Evolutionary conservation across 768 basidiomycete genomes (phyloP).

Genomic region (Leucocoprinus leucothites): DNA sequence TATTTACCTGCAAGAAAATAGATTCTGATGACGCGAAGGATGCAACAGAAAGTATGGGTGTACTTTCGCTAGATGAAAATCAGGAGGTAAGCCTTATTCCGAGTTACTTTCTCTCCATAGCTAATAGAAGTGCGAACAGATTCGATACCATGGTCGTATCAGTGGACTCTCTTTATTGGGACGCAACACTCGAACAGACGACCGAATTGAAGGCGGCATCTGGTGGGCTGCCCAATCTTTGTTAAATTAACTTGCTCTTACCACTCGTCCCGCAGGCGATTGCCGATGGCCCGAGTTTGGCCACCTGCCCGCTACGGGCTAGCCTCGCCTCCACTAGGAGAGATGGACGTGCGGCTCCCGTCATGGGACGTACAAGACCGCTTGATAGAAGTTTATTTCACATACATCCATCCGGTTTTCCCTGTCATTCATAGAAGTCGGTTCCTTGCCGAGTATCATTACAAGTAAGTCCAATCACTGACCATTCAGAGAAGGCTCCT

Average conservation of each 20-base stretch:
- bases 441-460: constrained; percentile 63
- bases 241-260: neutral
- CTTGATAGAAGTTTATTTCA: constrained; percentile 75
- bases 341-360: constrained; percentile 53
- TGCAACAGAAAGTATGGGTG: constrained; percentile 58
- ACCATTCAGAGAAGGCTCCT: neutral
- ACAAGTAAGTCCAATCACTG: constrained; percentile 32
- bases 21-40: constrained; percentile 39
- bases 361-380: constrained; percentile 59
- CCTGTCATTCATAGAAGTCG: constrained; percentile 74
- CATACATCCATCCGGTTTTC: constrained; percentile 79
- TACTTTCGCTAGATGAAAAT: constrained; percentile 73
- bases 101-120: neutral
- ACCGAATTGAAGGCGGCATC: constrained; percentile 64
- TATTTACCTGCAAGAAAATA: neutral
- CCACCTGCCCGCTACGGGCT: constrained; percentile 49
- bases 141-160: constrained; percentile 80
- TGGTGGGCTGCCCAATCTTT: constrained; percentile 40
- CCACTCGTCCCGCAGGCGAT: constrained; percentile 39
- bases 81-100: constrained; percentile 49
- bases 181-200: constrained; percentile 60
- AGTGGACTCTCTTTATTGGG: constrained; percentile 78
- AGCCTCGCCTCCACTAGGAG: constrained; percentile 36
- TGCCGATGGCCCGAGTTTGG: constrained; percentile 78
- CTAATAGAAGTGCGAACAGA: constrained; percentile 33